Evolutionary conservation across 2,329 filamentous ascomycete genomes (phyloP).

Genomic region (Colletotrichum spaethianum): DNA sequence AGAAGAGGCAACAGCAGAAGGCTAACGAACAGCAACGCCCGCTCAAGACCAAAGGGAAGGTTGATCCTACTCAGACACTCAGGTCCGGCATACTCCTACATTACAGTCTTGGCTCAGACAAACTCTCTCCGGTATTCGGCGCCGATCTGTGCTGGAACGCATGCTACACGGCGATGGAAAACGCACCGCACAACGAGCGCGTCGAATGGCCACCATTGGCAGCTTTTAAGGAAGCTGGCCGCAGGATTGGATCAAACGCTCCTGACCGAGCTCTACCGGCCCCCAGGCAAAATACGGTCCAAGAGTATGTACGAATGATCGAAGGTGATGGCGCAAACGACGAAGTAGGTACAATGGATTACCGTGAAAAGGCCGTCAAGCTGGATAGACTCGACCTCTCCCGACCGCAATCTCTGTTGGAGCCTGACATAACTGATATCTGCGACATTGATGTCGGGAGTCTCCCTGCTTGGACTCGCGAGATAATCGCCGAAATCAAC

Average conservation of each 20-base stretch:
- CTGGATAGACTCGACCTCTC: not conserved
- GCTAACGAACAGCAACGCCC: conserved; percentile 11
- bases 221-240: conserved; percentile 54
- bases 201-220: conserved; percentile 53
- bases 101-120: conserved; percentile 46
- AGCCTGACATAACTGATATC: not conserved
- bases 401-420: not conserved
- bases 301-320: not conserved
- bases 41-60: not conserved
- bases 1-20: conserved; percentile 43
- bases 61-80: not conserved
- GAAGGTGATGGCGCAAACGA: conserved; percentile 12
- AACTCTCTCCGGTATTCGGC: conserved; percentile 52
- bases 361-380: not conserved
- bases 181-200: conserved; percentile 20
- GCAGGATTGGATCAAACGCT: conserved; percentile 45
- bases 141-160: conserved; percentile 52
- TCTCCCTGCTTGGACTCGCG: conserved; percentile 9
- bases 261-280: conserved; percentile 47
- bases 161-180: conserved; percentile 34
- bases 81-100: not conserved
- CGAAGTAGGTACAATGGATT: not conserved
- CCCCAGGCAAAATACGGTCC: conserved; percentile 46
- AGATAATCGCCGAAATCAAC: conserved; percentile 10
- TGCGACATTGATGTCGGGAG: not conserved